Conservation (phyloP, 1,284 basidiomycete genomes). For the Rhodotorula sp. region DNA sequence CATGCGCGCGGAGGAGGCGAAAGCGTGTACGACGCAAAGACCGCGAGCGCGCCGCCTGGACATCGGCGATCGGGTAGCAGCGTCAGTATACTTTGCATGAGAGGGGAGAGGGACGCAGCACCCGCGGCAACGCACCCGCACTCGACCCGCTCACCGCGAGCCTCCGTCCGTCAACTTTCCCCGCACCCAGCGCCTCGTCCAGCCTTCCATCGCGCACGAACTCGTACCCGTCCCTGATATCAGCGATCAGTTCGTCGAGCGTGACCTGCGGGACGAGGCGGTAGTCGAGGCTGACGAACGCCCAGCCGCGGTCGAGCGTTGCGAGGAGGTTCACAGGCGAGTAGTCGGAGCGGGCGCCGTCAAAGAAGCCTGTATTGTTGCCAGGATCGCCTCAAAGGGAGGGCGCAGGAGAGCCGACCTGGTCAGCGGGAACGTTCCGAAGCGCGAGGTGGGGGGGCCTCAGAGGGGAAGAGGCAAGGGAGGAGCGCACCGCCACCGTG, state of each 20-base stretch:
- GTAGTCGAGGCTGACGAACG: conserved; percentile 35
- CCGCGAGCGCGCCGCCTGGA: conserved; percentile 25
- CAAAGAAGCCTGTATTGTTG: conserved; percentile 21
- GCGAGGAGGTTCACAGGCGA: conserved; percentile 19
- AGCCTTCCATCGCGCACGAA: conserved; percentile 17
- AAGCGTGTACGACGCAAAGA: conserved; percentile 26
- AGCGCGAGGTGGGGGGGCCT: background rate
- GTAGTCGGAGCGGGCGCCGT: conserved; percentile 28
- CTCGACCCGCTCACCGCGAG: conserved; percentile 18
- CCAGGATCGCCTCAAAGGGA: fast-evolving
- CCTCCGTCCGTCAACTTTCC: conserved; percentile 20
- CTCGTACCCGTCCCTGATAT: conserved; percentile 22
- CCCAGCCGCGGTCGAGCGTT: conserved; percentile 28
- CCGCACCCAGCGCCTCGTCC: conserved; percentile 17
- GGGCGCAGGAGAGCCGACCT: background rate
- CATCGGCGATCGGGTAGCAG: background rate
- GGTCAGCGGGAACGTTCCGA: background rate
- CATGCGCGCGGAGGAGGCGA: conserved; percentile 12
- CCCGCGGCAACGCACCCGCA: conserved; percentile 16
- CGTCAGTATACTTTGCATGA: too few species aligned
- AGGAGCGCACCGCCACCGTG: conserved; percentile 28
- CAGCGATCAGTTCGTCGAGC: conserved; percentile 20
- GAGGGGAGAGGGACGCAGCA: background rate
- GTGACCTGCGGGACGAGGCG: conserved; percentile 29
- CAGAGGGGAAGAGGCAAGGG: too few species aligned